Evolutionary conservation across 495 filamentous ascomycete genomes (phyloP).

Genomic region (Penicillium soppii): DNA sequence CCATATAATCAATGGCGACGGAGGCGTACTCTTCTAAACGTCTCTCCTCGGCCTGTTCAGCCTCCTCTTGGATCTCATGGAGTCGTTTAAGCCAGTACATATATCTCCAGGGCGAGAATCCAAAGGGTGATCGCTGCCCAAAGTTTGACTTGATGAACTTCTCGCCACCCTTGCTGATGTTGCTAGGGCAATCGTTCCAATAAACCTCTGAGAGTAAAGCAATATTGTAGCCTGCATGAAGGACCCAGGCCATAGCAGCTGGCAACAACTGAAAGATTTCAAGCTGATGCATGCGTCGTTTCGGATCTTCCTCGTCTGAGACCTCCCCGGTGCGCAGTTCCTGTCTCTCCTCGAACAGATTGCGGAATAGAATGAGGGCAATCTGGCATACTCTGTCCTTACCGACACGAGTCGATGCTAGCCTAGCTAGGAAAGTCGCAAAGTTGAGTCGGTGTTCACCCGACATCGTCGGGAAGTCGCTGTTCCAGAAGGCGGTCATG

Average conservation of each 20-base stretch:
- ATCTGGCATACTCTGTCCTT: constrained; percentile 20
- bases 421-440: constrained; percentile 17
- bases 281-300: constrained; percentile 7
- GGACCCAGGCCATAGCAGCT: constrained; percentile 16
- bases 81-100: constrained; percentile 23
- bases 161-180: constrained; percentile 11
- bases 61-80: constrained; percentile 21
- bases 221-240: constrained; percentile 9
- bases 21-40: constrained; percentile 8
- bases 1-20: constrained; percentile 16
- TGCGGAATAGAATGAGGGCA: constrained; percentile 17
- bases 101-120: constrained; percentile 15
- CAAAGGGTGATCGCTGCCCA: constrained; percentile 12
- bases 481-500: constrained; percentile 18
- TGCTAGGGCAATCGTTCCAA: constrained; percentile 19
- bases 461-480: constrained; percentile 11
- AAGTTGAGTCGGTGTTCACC: constrained; percentile 21
- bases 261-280: constrained; percentile 18
- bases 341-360: constrained; percentile 8
- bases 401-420: constrained; percentile 15
- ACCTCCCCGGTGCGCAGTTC: constrained; percentile 11
- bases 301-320: constrained; percentile 15
- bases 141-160: constrained; percentile 14
- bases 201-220: constrained; percentile 14
- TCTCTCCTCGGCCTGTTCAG: constrained; percentile 13